Evolutionary conservation across 2,329 filamentous ascomycete species (phyloP).

Genomic region (Onygena corvina): DNA sequence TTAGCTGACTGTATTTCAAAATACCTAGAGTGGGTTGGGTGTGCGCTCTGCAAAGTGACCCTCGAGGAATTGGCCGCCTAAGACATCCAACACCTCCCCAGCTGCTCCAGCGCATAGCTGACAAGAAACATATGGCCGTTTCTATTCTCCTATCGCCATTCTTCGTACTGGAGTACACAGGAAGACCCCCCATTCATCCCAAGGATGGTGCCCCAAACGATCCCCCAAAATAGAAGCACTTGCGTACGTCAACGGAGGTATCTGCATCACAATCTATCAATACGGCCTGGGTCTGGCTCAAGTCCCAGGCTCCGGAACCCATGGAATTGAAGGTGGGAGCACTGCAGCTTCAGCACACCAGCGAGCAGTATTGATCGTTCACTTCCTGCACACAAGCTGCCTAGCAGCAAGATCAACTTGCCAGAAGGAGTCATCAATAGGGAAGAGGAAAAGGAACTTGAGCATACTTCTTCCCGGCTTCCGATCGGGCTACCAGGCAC

Average conservation of each 20-base stretch:
- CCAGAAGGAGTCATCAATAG: conserved; percentile 1
- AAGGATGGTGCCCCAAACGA: too few species aligned
- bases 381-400: not conserved
- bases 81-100: conserved; percentile 5
- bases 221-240: too few species aligned
- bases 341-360: not conserved
- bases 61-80: not conserved
- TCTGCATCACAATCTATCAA: too few species aligned
- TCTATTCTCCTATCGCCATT: too few species aligned
- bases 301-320: not conserved
- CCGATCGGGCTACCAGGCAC: not conserved
- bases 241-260: too few species aligned
- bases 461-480: not conserved
- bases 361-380: not conserved
- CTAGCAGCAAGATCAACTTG: not conserved
- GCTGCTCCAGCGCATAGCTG: too few species aligned
- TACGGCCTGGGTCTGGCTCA: too few species aligned
- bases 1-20: too few species aligned
- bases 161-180: too few species aligned
- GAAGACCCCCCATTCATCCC: too few species aligned
- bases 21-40: too few species aligned
- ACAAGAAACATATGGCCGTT: too few species aligned
- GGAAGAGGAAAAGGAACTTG: not conserved
- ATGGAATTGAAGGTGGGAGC: not conserved
- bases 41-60: not conserved